phyloP scores from a whole-genome alignment of 139 green algal species.

The Zygnema cylindricum region DNA sequence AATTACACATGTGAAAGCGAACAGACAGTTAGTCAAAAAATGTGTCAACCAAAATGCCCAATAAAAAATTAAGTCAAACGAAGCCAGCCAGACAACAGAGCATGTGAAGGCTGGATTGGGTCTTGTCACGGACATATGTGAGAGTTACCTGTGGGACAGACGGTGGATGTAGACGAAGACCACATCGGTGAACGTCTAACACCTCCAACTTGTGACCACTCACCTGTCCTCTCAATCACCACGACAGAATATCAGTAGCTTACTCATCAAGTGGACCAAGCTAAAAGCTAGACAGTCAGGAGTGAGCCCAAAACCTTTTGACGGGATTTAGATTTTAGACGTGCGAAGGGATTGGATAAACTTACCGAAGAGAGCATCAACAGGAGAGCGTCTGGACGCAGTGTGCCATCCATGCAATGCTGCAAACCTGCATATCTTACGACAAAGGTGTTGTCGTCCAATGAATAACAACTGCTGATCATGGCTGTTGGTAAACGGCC shows the following conservation, averaged over 20 bases:
- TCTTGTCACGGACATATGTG: neutral
- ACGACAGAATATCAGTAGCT: neutral
- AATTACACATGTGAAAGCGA: neutral
- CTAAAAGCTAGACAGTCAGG: neutral
- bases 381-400: slow-evolving; percentile 54
- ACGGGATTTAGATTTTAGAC: neutral
- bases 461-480: neutral
- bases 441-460: slow-evolving; percentile 13
- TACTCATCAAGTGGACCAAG: neutral
- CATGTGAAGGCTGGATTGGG: neutral
- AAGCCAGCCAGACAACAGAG: neutral
- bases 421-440: slow-evolving; percentile 12
- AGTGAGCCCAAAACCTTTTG: neutral
- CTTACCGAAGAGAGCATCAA: slow-evolving; percentile 54
- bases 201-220: slow-evolving; percentile 6
- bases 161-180: slow-evolving; percentile 13
- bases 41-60: neutral
- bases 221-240: slow-evolving; percentile 14
- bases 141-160: slow-evolving; percentile 8
- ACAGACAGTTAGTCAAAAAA: neutral
- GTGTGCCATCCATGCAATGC: slow-evolving; percentile 18
- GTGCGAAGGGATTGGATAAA: neutral
- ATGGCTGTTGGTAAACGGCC: slow-evolving; percentile 17
- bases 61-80: neutral
- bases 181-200: slow-evolving; percentile 55